These are phyloP conservation scores for Pseudogymnoascus sp. DNA, from an alignment of 2,329 filamentous ascomycete genomes.

Conservation along the genomic window DNA sequence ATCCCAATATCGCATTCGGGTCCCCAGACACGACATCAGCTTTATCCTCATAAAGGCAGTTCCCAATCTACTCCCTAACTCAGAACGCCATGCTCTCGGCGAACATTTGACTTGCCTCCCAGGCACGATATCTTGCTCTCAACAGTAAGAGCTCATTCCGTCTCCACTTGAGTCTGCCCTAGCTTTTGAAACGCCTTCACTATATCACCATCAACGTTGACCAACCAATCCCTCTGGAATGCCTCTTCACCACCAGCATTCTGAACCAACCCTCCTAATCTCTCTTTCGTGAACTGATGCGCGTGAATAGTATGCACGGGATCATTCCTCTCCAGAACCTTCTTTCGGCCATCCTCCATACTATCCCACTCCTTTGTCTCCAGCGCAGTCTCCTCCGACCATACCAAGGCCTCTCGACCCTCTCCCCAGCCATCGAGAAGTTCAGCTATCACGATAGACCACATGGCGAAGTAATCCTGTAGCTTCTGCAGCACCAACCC, in stretches of 20 bases:
- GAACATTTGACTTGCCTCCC: not conserved
- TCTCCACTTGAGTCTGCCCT: not conserved
- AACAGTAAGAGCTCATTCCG: not conserved
- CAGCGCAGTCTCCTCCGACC: constrained; percentile 40
- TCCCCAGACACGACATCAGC: not conserved
- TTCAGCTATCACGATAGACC: constrained; percentile 61
- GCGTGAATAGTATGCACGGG: constrained; percentile 59
- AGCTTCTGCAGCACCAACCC: constrained; percentile 50
- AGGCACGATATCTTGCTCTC: not conserved
- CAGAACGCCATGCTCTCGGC: not conserved
- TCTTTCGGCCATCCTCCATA: constrained; percentile 41
- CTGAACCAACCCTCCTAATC: constrained; percentile 50
- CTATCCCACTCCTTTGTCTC: constrained; percentile 29
- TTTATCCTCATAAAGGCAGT: not conserved
- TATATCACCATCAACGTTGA: constrained; percentile 68
- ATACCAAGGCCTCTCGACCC: constrained; percentile 44
- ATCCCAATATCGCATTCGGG: not conserved
- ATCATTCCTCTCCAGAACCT: constrained; percentile 48
- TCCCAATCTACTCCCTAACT: not conserved
- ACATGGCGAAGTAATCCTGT: constrained; percentile 67
- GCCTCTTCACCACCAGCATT: constrained; percentile 52
- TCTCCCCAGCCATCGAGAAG: constrained; percentile 51
- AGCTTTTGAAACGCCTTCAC: constrained; percentile 51
- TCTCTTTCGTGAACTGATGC: constrained; percentile 53
- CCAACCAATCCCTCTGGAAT: constrained; percentile 60